Conservation (phyloP, 495 filamentous ascomycete genomes). For the Tirmania nivea region DNA sequence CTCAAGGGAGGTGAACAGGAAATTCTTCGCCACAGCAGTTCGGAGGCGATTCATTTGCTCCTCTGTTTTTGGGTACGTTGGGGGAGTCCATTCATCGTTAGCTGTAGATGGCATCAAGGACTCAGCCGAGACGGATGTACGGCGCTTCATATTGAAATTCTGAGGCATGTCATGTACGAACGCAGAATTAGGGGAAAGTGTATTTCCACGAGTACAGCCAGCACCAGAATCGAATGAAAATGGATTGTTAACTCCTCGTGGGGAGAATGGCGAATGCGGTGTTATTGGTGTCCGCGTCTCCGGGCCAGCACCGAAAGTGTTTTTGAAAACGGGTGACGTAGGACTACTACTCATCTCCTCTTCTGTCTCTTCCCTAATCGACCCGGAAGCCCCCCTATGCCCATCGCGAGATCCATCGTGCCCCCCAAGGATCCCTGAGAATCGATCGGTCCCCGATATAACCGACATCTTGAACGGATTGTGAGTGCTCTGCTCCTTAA, state of each 20-base stretch:
- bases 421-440: constrained; percentile 2
- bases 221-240: constrained; percentile 9
- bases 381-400: constrained; percentile 26
- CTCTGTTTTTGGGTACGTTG: constrained; percentile 54
- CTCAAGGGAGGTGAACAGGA: constrained; percentile 83
- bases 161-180: constrained; percentile 51
- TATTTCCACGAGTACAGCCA: not conserved
- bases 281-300: not conserved
- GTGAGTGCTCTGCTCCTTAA: constrained; percentile 21
- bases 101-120: constrained; percentile 71
- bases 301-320: not conserved
- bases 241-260: constrained; percentile 1
- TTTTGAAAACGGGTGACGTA: not conserved
- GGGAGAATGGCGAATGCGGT: not conserved
- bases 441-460: constrained; percentile 15
- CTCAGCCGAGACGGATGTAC: constrained; percentile 91
- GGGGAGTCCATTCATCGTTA: constrained; percentile 78
- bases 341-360: not conserved
- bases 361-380: constrained; percentile 37
- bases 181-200: constrained; percentile 2
- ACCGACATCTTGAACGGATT: constrained; percentile 26
- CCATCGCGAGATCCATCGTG: constrained; percentile 20
- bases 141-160: constrained; percentile 81
- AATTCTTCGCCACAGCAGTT: constrained; percentile 67
- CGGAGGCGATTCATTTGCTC: constrained; percentile 65